phyloP scores from a whole-genome alignment of 2,329 filamentous ascomycete species.

The Aspergillus fructus region DNA sequence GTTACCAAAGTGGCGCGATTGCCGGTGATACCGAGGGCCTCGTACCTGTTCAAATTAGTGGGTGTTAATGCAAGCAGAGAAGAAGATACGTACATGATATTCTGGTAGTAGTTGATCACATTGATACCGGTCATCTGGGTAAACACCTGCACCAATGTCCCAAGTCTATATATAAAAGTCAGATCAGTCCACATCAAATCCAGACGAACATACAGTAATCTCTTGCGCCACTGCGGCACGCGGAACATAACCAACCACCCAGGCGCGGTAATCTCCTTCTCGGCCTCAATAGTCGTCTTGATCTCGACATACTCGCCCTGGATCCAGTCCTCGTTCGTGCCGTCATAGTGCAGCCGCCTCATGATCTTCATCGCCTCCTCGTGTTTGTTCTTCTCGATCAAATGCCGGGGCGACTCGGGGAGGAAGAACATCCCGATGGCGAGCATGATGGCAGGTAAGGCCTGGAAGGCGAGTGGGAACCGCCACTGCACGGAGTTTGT shows the following conservation, averaged over 20 bases:
- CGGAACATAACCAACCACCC: conserved; percentile 41
- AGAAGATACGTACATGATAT: conserved; percentile 25
- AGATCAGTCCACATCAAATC: not conserved
- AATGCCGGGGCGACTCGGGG: conserved; percentile 36
- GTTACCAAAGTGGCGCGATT: conserved; percentile 55
- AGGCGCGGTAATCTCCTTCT: conserved; percentile 53
- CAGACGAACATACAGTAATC: conserved; percentile 49
- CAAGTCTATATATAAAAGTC: conserved; percentile 41
- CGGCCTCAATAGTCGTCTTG: conserved; percentile 56
- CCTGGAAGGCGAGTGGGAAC: conserved; percentile 36
- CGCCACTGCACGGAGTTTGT: conserved; percentile 37
- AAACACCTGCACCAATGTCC: conserved; percentile 62
- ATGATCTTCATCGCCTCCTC: conserved; percentile 52
- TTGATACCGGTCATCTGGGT: conserved; percentile 51
- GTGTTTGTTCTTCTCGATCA: conserved; percentile 45
- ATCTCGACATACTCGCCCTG: conserved; percentile 36
- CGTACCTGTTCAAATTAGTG: conserved; percentile 19
- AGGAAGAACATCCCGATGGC: conserved; percentile 34
- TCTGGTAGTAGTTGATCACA: conserved; percentile 39
- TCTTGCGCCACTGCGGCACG: conserved; percentile 54
- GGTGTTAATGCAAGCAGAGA: too few species aligned
- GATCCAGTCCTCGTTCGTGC: conserved; percentile 58
- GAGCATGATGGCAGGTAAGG: conserved; percentile 42
- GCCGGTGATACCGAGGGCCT: conserved; percentile 55
- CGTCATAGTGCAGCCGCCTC: conserved; percentile 55